Percentiles rank a stretch among this genome's conserved stretches.
phyloP scores from a whole-genome alignment of 2,329 filamentous ascomycete species.

The Chaetomiaceae sp. region DNA sequence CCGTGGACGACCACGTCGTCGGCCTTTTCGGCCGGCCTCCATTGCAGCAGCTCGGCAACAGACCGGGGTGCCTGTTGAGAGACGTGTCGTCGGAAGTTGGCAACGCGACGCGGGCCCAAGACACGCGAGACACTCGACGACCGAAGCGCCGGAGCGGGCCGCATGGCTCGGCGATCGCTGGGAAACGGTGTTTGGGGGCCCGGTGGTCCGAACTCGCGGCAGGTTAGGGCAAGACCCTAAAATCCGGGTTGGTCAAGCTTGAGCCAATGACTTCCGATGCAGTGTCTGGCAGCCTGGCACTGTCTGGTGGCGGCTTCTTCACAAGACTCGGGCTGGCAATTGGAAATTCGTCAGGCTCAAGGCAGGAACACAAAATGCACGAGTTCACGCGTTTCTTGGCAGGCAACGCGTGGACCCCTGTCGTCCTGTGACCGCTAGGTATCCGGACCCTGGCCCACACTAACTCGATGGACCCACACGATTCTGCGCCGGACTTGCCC shows the following conservation, averaged over 20 bases:
- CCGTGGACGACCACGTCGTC: slow-evolving; percentile 64
- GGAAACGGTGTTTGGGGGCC: background rate
- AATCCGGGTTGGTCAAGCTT: too few relatives aligned
- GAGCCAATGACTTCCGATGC: too few relatives aligned
- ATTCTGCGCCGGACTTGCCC: slow-evolving; percentile 10
- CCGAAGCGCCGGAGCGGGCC: slow-evolving; percentile 17
- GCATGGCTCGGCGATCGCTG: slow-evolving; percentile 15
- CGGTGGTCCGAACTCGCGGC: too few relatives aligned
- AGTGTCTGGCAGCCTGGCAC: too few relatives aligned
- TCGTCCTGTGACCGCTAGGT: background rate
- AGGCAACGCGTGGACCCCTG: background rate
- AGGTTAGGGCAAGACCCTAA: too few relatives aligned
- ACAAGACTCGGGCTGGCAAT: too few relatives aligned
- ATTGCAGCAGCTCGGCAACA: slow-evolving; percentile 54
- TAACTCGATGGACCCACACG: background rate
- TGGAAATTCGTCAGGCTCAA: background rate
- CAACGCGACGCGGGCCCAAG: slow-evolving; percentile 13
- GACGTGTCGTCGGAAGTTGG: slow-evolving; percentile 8
- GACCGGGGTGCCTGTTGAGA: slow-evolving; percentile 29
- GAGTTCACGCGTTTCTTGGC: background rate
- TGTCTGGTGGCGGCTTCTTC: background rate
- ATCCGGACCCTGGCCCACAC: background rate
- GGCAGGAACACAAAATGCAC: background rate
- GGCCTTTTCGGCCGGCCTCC: slow-evolving; percentile 41
- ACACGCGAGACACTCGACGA: slow-evolving; percentile 16